Evolutionary conservation across 805 yeast species (phyloP).

Genomic region (Deakozyma indianensis): DNA sequence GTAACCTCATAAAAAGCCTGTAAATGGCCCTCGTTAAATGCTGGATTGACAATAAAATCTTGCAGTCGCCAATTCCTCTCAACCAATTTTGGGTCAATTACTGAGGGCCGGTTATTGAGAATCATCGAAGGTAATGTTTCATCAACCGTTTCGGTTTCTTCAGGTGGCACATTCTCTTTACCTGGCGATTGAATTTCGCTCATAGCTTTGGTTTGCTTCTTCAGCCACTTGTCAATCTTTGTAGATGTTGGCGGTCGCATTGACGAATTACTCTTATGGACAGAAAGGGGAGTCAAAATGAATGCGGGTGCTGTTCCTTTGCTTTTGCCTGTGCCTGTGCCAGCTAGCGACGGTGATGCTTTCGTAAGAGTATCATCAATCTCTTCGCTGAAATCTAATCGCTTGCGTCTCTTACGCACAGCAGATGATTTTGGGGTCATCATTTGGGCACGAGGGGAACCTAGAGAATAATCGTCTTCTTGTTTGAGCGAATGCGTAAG

Average conservation of each 20-base stretch:
- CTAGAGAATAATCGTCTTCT: background rate
- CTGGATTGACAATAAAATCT: background rate
- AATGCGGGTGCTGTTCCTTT: background rate
- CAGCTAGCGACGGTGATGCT: background rate
- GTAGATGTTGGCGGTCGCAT: background rate
- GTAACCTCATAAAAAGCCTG: conserved; percentile 24
- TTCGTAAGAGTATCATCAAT: background rate
- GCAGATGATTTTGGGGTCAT: background rate
- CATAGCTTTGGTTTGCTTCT: background rate
- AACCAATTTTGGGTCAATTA: background rate
- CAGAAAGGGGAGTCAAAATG: background rate
- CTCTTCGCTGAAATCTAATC: background rate
- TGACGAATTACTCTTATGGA: background rate
- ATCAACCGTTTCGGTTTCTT: background rate
- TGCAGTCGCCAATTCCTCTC: background rate
- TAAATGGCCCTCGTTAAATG: conserved; percentile 14
- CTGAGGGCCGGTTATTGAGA: background rate
- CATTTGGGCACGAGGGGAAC: background rate
- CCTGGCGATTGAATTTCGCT: background rate
- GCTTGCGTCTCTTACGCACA: background rate
- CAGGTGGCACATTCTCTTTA: background rate
- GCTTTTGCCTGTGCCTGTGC: background rate
- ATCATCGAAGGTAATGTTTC: background rate
- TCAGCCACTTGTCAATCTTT: background rate
- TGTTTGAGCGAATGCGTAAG: background rate